phyloP scores from a whole-genome alignment of 768 basidiomycete genomes.

The Boletus coccyginus region DNA sequence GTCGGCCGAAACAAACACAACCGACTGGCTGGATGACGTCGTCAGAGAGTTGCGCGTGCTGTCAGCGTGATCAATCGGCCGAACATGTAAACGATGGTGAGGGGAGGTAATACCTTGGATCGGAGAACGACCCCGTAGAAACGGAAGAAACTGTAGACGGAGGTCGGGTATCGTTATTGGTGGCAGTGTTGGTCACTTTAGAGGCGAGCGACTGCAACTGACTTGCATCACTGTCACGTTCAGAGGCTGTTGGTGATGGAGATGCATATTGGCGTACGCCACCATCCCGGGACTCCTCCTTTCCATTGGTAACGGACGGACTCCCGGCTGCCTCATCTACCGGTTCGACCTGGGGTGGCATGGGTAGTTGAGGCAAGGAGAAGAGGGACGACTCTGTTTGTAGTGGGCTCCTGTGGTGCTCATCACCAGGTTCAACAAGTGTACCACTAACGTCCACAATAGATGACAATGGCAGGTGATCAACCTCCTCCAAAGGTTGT shows the following conservation, averaged over 20 bases:
- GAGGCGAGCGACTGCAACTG: not conserved
- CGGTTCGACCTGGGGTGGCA: not conserved
- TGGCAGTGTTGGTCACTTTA: not conserved
- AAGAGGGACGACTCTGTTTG: not conserved
- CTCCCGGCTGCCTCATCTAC: not conserved
- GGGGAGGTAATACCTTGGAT: conserved; percentile 12
- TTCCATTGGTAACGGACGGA: not conserved
- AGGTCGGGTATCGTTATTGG: conserved; percentile 3
- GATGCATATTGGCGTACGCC: not conserved
- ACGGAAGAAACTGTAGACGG: conserved; percentile 13
- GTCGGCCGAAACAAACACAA: conserved; percentile 31
- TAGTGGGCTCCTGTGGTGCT: not conserved
- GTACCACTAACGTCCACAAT: not conserved
- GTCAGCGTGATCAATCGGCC: not conserved
- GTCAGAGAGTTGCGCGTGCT: conserved; percentile 6
- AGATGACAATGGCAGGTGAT: not conserved
- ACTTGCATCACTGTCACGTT: conserved; percentile 23
- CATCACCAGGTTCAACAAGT: not conserved
- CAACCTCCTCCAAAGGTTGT: not conserved
- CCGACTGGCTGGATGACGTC: conserved; percentile 20
- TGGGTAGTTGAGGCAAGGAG: not conserved
- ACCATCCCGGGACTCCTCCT: not conserved
- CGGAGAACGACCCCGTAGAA: conserved; percentile 11
- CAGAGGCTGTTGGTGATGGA: conserved; percentile 28
- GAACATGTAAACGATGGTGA: not conserved